Evolutionary conservation across 495 filamentous ascomycete species (phyloP).

Genomic region (Pyronema domesticum): DNA sequence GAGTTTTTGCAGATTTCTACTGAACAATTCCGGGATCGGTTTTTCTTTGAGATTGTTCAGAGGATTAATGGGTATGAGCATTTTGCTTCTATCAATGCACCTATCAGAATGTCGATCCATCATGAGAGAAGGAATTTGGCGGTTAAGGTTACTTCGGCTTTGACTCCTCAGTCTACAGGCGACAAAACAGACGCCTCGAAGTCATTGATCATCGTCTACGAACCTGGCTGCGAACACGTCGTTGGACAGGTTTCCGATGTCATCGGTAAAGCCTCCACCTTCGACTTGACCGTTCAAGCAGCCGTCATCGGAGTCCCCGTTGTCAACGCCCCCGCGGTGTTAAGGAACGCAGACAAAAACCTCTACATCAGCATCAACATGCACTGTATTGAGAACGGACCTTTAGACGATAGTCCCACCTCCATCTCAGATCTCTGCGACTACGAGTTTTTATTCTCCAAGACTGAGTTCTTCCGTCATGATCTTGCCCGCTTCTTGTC

Average conservation of each 20-base stretch:
- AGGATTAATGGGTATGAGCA: neutral
- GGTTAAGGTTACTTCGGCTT: neutral
- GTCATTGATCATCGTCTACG: conserved; percentile 40
- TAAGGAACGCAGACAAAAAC: conserved; percentile 47
- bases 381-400: conserved; percentile 13
- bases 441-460: conserved; percentile 69
- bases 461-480: conserved; percentile 49
- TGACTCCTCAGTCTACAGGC: neutral
- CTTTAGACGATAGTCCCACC: conserved; percentile 32
- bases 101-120: conserved; percentile 1
- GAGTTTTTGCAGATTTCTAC: conserved; percentile 2
- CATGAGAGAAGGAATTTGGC: conserved; percentile 1
- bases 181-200: neutral
- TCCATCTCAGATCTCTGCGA: conserved; percentile 47
- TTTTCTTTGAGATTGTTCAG: conserved; percentile 4
- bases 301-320: conserved; percentile 40
- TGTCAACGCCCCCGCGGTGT: conserved; percentile 32
- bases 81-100: conserved; percentile 1
- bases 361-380: conserved; percentile 55
- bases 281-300: conserved; percentile 34
- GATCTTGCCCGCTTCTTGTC: conserved; percentile 61
- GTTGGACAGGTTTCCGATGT: conserved; percentile 51
- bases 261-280: conserved; percentile 43
- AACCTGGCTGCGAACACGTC: conserved; percentile 42
- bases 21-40: conserved; percentile 2